A percentile compares a stretch with the other conserved stretches of the same genome.
phyloP scores from a whole-genome alignment of 1,284 basidiomycete genomes.

The Lentinula novae-zelandiae region DNA sequence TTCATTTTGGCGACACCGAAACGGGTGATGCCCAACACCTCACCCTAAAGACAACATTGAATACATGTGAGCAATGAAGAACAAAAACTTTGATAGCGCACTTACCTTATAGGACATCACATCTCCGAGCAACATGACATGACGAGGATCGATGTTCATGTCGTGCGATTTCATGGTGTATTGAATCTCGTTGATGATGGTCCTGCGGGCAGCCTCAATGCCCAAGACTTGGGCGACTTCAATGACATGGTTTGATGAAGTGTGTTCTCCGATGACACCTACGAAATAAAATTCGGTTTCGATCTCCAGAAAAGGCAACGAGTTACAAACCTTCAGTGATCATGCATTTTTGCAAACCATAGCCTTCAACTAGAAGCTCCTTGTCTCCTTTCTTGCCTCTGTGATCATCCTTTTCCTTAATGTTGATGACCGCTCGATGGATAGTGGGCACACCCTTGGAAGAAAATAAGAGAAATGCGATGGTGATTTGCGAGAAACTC shows the following conservation, averaged over 20 bases:
- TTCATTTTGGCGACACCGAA: slow-evolving; percentile 99
- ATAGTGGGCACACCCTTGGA: slow-evolving; percentile 78
- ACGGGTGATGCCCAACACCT: slow-evolving; percentile 97
- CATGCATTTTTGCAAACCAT: slow-evolving; percentile 98
- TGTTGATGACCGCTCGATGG: slow-evolving; percentile 89
- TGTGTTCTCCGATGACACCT: slow-evolving; percentile 92
- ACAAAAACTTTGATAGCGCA: background rate
- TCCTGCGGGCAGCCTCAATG: slow-evolving; percentile 93
- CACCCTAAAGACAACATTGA: slow-evolving; percentile 56
- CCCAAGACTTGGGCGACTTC: slow-evolving; percentile 94
- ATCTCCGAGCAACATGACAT: slow-evolving; percentile 98
- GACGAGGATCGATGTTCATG: slow-evolving; percentile 98
- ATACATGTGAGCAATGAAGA: background rate
- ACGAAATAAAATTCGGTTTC: background rate
- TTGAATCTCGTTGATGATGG: slow-evolving; percentile 97
- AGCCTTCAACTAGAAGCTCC: slow-evolving; percentile 91
- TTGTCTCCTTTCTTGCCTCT: slow-evolving; percentile 81
- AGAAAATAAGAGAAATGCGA: background rate
- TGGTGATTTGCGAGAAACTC: background rate
- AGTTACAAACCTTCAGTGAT: slow-evolving; percentile 78
- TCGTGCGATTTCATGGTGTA: slow-evolving; percentile 97
- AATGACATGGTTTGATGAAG: slow-evolving; percentile 97
- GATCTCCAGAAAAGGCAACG: background rate
- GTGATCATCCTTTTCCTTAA: slow-evolving; percentile 78
- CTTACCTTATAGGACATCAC: slow-evolving; percentile 97